Conservation (phyloP, 345 rosid species). For the Ceriops tagal region DNA sequence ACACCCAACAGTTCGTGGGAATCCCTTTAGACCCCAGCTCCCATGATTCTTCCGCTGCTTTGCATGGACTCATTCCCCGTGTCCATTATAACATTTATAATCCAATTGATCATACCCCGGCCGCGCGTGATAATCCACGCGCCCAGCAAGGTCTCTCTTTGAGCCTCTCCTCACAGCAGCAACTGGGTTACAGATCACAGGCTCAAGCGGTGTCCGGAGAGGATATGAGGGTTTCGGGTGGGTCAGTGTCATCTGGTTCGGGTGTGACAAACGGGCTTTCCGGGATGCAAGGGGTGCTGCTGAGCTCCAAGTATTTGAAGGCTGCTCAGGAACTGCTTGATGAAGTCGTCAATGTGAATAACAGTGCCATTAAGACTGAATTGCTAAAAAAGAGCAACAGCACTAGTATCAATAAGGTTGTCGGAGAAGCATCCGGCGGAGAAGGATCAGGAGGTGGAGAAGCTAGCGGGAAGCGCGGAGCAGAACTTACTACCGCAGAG, state of each 20-base stretch:
- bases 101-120: slow-evolving; percentile 41
- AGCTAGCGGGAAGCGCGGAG: slow-evolving; percentile 43
- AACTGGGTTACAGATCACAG: slow-evolving; percentile 48
- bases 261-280: slow-evolving; percentile 67
- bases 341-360: slow-evolving; percentile 82
- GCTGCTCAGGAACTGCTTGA: slow-evolving; percentile 93
- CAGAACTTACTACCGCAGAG: slow-evolving; percentile 73
- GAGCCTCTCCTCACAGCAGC: slow-evolving; percentile 81
- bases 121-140: slow-evolving; percentile 72
- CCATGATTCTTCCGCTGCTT: slow-evolving; percentile 48
- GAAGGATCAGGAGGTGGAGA: slow-evolving; percentile 46
- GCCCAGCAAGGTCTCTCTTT: slow-evolving; percentile 74
- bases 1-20: slow-evolving; percentile 80
- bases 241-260: slow-evolving; percentile 67
- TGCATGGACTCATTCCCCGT: slow-evolving; percentile 82
- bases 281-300: slow-evolving; percentile 55
- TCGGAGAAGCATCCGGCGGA: slow-evolving; percentile 57
- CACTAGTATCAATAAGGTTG: slow-evolving; percentile 29
- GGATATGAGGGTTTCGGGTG: slow-evolving; percentile 47
- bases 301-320: slow-evolving; percentile 90
- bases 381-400: slow-evolving; percentile 43
- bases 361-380: slow-evolving; percentile 29
- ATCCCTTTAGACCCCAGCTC: slow-evolving; percentile 63
- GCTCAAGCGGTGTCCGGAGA: slow-evolving; percentile 39
- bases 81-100: slow-evolving; percentile 71